Evolutionary conservation across 441 rosid species (phyloP), one percentile per base, ranked within the genome.

Genomic region (Euphorbia corollata): DNA sequence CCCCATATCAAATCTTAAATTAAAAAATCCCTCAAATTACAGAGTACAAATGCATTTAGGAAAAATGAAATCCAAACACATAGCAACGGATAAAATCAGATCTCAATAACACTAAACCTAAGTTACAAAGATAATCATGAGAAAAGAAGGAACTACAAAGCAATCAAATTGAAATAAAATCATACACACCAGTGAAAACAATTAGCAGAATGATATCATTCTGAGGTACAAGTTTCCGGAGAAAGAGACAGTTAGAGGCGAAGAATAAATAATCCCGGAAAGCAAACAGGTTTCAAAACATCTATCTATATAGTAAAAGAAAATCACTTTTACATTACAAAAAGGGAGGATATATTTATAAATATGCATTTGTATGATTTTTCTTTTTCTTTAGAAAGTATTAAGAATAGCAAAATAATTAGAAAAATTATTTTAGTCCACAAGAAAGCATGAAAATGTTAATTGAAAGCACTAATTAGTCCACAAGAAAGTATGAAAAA

Each of bases 81-180:
- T 55, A 0, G 30, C 27, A 58, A 22, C 55, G 41, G 51, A 39
- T 38, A 54, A 56, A 60, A 61, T 51, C 87, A 83, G 91, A 87
- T 89, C 96, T 83, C 81, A 71, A 76, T 65, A 70, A 11, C 78
- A 59, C 47, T 19, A 41, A 62, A 47, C 64, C 13, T 47, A 12
- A 70, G 69, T 60, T 71, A 65, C 69, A 75, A 64, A 47, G 54
- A 72, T 62, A 68, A 71, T 10, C 9, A 61, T 50, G 68, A 47
- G 18, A 65, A 67, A 69, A 75, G 43, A 38, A 38, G 13, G 65
- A 69, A 59, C 63, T 48, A 64, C 72, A 74, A 27, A 36, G 27
- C 8, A 60, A 23, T 68, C 5, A 51, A 69, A 66, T 58, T 62
- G 71, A 69, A 55, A 76, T 24, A 60, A 51, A 32, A 74, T 75